These are phyloP conservation scores for Rhizopogon hawkerae DNA, from an alignment of 1,284 basidiomycete species.

Conservation along the genomic window DNA sequence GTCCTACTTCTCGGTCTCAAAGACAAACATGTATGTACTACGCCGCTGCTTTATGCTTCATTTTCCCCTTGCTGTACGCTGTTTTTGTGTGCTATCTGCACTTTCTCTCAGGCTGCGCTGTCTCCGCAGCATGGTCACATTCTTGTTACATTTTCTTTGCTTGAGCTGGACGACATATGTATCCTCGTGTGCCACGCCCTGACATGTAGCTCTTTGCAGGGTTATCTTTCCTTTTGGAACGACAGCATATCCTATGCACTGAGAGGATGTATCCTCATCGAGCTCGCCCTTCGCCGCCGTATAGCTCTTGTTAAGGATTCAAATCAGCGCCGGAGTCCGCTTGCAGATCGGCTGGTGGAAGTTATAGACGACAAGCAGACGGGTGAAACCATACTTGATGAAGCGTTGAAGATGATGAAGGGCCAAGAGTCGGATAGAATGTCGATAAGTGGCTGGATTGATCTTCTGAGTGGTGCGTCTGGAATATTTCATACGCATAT, in stretches of 20 bases:
- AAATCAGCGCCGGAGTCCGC: conserved; percentile 64
- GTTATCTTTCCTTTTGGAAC: conserved; percentile 95
- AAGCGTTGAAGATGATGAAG: conserved; percentile 93
- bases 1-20: conserved; percentile 86
- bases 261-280: conserved; percentile 89
- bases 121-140: background rate
- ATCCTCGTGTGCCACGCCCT: background rate
- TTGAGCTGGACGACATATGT: background rate
- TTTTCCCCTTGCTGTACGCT: background rate
- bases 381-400: conserved; percentile 91
- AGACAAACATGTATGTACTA: conserved; percentile 68
- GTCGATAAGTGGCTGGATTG: conserved; percentile 89
- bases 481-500: background rate
- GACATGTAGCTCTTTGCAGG: conserved; percentile 36
- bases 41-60: background rate
- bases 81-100: background rate
- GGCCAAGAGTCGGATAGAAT: conserved; percentile 65
- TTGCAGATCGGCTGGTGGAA: conserved; percentile 81
- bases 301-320: conserved; percentile 86
- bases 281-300: conserved; percentile 82
- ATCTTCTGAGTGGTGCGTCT: conserved; percentile 79
- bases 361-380: conserved; percentile 87
- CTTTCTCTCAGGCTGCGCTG: background rate
- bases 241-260: conserved; percentile 97
- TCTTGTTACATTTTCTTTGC: background rate